These are phyloP conservation scores for Suillus brevipes DNA, from an alignment of 768 basidiomycete genomes.

Conservation along the genomic window DNA sequence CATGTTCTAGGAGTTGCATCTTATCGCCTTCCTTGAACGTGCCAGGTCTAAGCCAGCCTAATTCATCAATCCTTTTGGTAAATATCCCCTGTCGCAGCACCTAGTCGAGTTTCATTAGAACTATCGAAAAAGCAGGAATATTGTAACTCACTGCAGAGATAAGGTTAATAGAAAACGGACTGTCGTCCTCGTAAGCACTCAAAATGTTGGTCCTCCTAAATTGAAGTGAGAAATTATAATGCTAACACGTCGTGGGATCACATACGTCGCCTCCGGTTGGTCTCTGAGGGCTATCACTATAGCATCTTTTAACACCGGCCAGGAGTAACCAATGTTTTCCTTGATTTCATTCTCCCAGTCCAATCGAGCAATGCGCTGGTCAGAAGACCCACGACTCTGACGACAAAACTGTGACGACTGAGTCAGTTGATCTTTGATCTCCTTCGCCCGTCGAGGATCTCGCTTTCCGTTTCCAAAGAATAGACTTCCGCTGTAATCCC, in stretches of 20 bases:
- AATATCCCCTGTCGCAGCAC: constrained; percentile 60
- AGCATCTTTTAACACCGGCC: constrained; percentile 24
- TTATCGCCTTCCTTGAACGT: constrained; percentile 42
- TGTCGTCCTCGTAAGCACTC: constrained; percentile 51
- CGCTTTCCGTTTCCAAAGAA: constrained; percentile 27
- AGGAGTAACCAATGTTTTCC: constrained; percentile 26
- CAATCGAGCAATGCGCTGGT: constrained; percentile 26
- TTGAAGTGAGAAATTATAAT: not conserved
- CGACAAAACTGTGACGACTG: constrained; percentile 23
- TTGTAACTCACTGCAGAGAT: constrained; percentile 50
- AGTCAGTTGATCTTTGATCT: constrained; percentile 29
- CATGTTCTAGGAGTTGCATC: constrained; percentile 43
- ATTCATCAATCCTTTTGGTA: constrained; percentile 48
- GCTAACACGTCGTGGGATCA: not conserved
- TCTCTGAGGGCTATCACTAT: constrained; percentile 19
- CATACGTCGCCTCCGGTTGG: constrained; percentile 26
- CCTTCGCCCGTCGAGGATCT: constrained; percentile 28
- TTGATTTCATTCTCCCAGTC: constrained; percentile 27
- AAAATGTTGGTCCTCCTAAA: constrained; percentile 44
- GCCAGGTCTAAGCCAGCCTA: constrained; percentile 50
- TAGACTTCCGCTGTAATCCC: constrained; percentile 35
- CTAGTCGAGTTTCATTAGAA: constrained; percentile 27
- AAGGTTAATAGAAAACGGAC: constrained; percentile 56
- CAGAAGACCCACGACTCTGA: not conserved
- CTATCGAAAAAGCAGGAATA: not conserved